phyloP scores from a whole-genome alignment of 345 rosid genomes.

The Melaleuca quinquenervia region DNA sequence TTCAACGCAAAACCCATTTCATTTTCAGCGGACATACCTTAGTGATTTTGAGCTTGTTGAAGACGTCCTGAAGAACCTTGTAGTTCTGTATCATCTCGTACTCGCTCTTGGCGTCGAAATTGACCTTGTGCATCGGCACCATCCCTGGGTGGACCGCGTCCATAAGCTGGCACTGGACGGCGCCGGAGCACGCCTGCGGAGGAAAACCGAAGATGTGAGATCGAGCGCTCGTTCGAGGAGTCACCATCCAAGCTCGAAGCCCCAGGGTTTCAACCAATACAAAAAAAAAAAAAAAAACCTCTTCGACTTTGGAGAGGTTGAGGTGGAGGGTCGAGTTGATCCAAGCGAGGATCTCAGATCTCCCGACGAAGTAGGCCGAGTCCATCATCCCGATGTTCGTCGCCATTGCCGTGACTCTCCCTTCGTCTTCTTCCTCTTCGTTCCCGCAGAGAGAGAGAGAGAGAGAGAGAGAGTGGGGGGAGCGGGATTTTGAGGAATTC shows the following conservation, averaged over 20 bases:
- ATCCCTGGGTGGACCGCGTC: constrained; percentile 79
- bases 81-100: constrained; percentile 98
- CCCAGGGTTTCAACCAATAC: neutral
- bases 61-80: constrained; percentile 93
- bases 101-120: constrained; percentile 88
- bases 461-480: neutral
- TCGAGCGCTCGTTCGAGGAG: neutral
- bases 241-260: neutral
- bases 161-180: constrained; percentile 94
- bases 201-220: neutral
- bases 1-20: neutral
- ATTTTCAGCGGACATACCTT: constrained; percentile 33
- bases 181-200: constrained; percentile 75
- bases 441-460: neutral
- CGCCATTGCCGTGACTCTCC: constrained; percentile 23
- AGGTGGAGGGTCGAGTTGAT: constrained; percentile 85
- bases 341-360: constrained; percentile 97
- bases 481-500: neutral
- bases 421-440: neutral
- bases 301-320: constrained; percentile 94
- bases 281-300: constrained; percentile 23
- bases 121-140: constrained; percentile 98
- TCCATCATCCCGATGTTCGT: constrained; percentile 95
- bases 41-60: constrained; percentile 88
- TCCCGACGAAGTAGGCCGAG: constrained; percentile 78